Conservation (phyloP, 192 early-diverging fungal genomes). For the Coemansia sp. region DNA sequence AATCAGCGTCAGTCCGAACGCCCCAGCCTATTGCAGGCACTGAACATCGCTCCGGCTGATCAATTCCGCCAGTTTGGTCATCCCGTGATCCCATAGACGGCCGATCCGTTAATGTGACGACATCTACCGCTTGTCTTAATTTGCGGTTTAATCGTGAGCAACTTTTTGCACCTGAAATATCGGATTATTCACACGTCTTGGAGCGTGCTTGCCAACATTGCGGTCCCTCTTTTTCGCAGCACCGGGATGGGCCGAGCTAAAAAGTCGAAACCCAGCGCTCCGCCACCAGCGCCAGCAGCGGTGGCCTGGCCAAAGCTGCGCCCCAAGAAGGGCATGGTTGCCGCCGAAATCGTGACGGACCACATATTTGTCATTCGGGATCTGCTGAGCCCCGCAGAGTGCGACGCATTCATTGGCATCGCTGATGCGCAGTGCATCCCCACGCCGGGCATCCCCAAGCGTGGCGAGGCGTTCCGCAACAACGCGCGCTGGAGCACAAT, state of each 20-base stretch:
- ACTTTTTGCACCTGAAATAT: background rate
- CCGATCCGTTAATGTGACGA: background rate
- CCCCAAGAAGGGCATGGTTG: conserved; percentile 21
- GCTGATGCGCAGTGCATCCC: conserved; percentile 37
- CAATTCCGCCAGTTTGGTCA: background rate
- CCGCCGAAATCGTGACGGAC: conserved; percentile 33
- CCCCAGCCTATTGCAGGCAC: too few relatives aligned
- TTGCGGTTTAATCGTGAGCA: background rate
- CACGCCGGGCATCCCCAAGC: conserved; percentile 43
- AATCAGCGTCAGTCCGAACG: too few relatives aligned
- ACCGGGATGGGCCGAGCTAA: conserved; percentile 24
- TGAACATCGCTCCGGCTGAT: background rate
- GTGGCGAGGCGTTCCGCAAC: conserved; percentile 60
- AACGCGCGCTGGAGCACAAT: conserved; percentile 56
- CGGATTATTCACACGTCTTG: background rate
- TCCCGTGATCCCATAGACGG: background rate
- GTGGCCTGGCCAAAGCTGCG: conserved; percentile 37
- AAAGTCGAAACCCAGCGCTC: background rate
- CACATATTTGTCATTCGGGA: conserved; percentile 33
- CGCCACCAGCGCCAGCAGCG: background rate
- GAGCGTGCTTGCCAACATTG: too few relatives aligned
- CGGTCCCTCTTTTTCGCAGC: too few relatives aligned
- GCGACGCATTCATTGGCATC: conserved; percentile 41
- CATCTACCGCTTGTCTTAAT: background rate
- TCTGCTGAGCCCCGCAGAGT: conserved; percentile 29